Evolutionary conservation across 1,284 basidiomycete genomes (phyloP).

Genomic region (Fistulina hepatica): DNA sequence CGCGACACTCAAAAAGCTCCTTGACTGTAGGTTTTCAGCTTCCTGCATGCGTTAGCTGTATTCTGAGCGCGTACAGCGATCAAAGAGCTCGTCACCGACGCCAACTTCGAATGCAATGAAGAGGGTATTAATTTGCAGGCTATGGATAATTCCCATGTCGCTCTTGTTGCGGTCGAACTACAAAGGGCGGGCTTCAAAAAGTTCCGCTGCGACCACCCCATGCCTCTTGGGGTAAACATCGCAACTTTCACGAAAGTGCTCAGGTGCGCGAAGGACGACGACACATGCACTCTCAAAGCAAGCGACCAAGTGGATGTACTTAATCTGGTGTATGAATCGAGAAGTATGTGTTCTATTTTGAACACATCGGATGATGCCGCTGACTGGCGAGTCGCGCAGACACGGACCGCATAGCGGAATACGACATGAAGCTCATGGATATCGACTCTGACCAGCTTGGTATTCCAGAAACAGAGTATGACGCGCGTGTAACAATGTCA

Average conservation of each 20-base stretch:
- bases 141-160: constrained; percentile 99
- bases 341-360: constrained; percentile 45
- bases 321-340: constrained; percentile 85
- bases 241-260: constrained; percentile 89
- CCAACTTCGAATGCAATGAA: constrained; percentile 97
- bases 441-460: constrained; percentile 94
- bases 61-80: constrained; percentile 49
- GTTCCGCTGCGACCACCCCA: constrained; percentile 93
- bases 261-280: constrained; percentile 96
- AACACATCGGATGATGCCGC: constrained; percentile 9
- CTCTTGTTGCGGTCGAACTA: constrained; percentile 82
- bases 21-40: constrained; percentile 56
- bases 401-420: constrained; percentile 92
- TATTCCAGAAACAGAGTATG: constrained; percentile 98
- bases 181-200: constrained; percentile 71
- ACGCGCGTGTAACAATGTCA: constrained; percentile 85
- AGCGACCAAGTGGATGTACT: constrained; percentile 87
- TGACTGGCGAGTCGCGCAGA: constrained; percentile 33
- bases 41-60: constrained; percentile 9
- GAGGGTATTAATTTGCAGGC: constrained; percentile 94
- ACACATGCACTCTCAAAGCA: constrained; percentile 87
- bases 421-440: constrained; percentile 99
- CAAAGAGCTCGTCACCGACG: constrained; percentile 96
- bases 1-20: constrained; percentile 73
- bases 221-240: constrained; percentile 90